Percentiles rank a stretch among this genome's conserved stretches.
phyloP scores from a whole-genome alignment of 139 green algal species.

The Desmodesmus armatus region DNA sequence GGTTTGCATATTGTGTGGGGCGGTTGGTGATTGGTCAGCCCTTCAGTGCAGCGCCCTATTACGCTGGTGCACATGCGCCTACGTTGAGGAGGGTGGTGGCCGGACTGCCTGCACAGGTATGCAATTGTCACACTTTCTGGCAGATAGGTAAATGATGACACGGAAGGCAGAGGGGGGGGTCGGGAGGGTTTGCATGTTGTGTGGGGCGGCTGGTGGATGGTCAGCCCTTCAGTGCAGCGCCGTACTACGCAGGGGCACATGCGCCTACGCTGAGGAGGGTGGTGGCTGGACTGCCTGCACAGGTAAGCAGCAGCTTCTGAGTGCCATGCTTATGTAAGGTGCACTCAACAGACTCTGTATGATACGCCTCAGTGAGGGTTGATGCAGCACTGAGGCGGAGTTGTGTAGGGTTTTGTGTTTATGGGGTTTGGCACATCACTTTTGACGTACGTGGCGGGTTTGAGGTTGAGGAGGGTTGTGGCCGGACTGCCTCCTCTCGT shows the following conservation, averaged over 20 bases:
- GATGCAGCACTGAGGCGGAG: too few relatives aligned
- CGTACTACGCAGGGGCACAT: slow-evolving; percentile 1
- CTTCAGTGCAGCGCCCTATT: slow-evolving; percentile 22
- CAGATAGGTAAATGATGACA: neutral
- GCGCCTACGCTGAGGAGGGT: slow-evolving; percentile 8
- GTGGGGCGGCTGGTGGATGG: slow-evolving; percentile 17
- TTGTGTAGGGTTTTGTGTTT: too few relatives aligned
- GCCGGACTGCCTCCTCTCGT: slow-evolving; percentile 27
- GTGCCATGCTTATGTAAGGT: neutral
- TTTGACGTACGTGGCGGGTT: neutral
- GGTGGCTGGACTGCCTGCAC: slow-evolving; percentile 24
- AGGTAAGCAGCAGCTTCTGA: slow-evolving; percentile 3
- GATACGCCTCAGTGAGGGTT: neutral
- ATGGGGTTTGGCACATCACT: neutral
- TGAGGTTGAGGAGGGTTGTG: neutral
- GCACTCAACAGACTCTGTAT: neutral
- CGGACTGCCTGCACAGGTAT: slow-evolving; percentile 26
- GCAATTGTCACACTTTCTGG: neutral
- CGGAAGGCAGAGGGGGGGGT: too few relatives aligned
- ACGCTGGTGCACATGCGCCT: neutral
- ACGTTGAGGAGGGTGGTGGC: slow-evolving; percentile 18
- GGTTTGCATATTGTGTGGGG: neutral
- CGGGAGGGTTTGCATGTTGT: neutral
- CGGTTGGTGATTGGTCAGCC: slow-evolving; percentile 6
- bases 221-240: slow-evolving; percentile 6